Base-by-base conservation (phyloP, 73 alveolate species). In the Paramecium tetraurelia region DNA sequence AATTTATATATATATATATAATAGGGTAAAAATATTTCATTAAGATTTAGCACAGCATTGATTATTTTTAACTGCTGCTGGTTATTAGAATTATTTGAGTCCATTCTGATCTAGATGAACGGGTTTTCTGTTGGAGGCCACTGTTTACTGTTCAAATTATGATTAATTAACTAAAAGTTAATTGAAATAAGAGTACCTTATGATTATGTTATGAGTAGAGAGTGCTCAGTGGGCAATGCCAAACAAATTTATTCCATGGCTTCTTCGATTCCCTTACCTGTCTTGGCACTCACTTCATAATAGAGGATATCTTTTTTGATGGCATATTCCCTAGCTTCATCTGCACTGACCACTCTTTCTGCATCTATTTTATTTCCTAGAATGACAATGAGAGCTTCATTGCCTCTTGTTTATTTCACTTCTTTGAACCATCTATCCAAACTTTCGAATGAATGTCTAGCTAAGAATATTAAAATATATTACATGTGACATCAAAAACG, bases 361-460 rank as follows among this genome's bases (percentile, higher is more conserved):
- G 75, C 22, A 94, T 97, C 99, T 16, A 97, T 27, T 85, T 97
- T 97, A 90, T 97, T 97, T 2, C 98, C 99, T 18, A 96, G 94
- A 8, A 97, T 46, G 44, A 95, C 93, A 20, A 96, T 46, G 10
- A 96, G 80, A 24, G 95, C 98, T 72, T 97, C 99, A 21, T 92
- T 93, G 16, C 98, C 98, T 72, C 98, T 95, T 92, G 94, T 35
- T 18, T 92, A 43, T 77, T 94, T 85, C 20, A 97, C 96, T 70
- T 97, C 98, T 41, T 95, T 95, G 20, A 94, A 59, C 98, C 98
- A 97, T 27, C 53, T 96, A 80, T 95, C 95, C 43, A 97, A 94
- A 71, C 96, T 88, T 48, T 92, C 71, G 85, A 96, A 97, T 27
- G 99, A 93, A 18, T 92, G 83, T 84, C 92, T 83, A 84, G 93